Base-by-base conservation (phyloP, 129 eudicot species). In the Ambrosia artemisiifolia region DNA sequence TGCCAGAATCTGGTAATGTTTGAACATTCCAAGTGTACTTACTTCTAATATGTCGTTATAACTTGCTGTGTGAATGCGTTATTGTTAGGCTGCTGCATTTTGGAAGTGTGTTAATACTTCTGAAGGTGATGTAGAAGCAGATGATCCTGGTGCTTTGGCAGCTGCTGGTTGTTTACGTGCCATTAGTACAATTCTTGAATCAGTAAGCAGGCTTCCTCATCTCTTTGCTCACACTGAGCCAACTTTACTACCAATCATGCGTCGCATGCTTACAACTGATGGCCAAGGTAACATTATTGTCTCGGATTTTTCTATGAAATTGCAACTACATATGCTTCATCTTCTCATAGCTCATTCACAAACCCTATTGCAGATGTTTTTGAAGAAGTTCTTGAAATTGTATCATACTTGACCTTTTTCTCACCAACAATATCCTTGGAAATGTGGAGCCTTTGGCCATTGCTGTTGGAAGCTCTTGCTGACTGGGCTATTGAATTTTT, bases 401-500 rank as follows among this genome's bases (percentile, higher is more conserved):
- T 88, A 43, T 94, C 99, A 3, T 90, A 95, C 78, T 86, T 95
- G 97, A 90, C 99, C 11, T 94, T 94, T 65, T 94, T 86, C 75
- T 94, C 94, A 17, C 97, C 99, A 28, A 84, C 94, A 38, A 90
- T 95, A 72, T 95, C 99, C 54, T 16, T 95, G 89, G 97, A 95
- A 51, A 95, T 95, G 99, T 95, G 99, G 99, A 88, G 88, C 75
- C 97, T 95, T 43, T 95, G 99, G 99, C 96, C 99, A 17, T 83
- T 91, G 62, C 74, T 95, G 88, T 78, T 81, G 75, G 97, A 91
- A 78, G 99, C 96, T 44, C 84, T 95, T 68, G 74, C 88, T 69
- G 97, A 95, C 42, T 95, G 99, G 99, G 99, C 96, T 75, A 88
- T 95, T 78, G 97, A 95, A 66, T 95, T 86, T 77, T 95, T 95